These are phyloP conservation scores for Selenicereus undatus DNA, from an alignment of 148 eudicot genomes.

Conservation along the genomic window DNA sequence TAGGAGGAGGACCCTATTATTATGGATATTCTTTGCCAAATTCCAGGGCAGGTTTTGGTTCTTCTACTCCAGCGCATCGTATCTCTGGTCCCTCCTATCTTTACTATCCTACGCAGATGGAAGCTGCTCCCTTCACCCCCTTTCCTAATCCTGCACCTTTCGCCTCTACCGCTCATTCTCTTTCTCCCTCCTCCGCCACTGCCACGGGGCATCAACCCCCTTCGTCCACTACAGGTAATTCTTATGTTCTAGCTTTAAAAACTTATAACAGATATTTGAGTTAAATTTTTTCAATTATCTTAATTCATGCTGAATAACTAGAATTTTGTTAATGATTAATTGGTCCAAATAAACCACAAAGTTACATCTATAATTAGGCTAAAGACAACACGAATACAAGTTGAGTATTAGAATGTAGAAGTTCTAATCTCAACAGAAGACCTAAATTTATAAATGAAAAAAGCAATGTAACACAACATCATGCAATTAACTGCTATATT, in stretches of 20 bases:
- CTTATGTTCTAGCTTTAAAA: not conserved
- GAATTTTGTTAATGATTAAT: too few species aligned
- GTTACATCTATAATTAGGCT: too few species aligned
- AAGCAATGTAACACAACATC: too few species aligned
- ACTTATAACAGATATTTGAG: too few species aligned
- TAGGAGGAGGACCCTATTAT: slow-evolving; percentile 45
- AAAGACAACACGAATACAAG: too few species aligned
- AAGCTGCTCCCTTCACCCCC: not conserved
- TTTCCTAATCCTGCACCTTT: slow-evolving; percentile 14
- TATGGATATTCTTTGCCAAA: slow-evolving; percentile 47
- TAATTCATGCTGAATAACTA: too few species aligned
- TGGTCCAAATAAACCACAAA: too few species aligned
- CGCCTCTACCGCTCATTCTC: not conserved
- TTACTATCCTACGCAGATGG: slow-evolving; percentile 32
- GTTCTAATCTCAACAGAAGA: too few species aligned
- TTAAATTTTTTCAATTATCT: too few species aligned
- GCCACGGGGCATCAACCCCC: slow-evolving; percentile 7
- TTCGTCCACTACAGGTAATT: slow-evolving; percentile 26
- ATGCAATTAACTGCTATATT: too few species aligned
- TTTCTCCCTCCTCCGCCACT: slow-evolving; percentile 10
- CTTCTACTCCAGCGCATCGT: slow-evolving; percentile 36
- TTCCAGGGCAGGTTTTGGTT: slow-evolving; percentile 27
- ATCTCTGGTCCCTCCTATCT: slow-evolving; percentile 20
- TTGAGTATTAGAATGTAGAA: too few species aligned
- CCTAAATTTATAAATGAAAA: too few species aligned